Evolutionary conservation across 1,139 yeast genomes (phyloP).

Genomic region (Zygoascus hellenicus): DNA sequence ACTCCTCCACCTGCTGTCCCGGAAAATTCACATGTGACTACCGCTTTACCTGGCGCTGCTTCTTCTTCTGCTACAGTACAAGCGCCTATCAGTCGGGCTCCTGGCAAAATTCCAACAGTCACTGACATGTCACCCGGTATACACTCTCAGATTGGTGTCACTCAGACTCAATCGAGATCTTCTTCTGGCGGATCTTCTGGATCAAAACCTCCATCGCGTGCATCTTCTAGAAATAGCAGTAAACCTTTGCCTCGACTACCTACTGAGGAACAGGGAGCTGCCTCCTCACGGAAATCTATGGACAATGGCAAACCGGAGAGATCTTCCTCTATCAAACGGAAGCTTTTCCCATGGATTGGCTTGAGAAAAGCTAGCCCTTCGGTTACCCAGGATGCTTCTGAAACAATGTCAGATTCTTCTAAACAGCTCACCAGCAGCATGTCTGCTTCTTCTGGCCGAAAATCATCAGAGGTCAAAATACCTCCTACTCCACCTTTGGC

Average conservation of each 20-base stretch:
- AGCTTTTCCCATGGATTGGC: constrained; percentile 4
- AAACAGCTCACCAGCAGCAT: background rate
- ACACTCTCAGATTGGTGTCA: no score
- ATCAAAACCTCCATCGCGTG: background rate
- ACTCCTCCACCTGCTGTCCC: no score
- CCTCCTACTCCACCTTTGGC: constrained; percentile 7
- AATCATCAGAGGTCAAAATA: background rate
- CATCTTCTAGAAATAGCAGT: background rate
- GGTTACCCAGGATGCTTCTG: background rate
- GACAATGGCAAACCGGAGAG: background rate
- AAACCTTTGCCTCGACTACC: background rate
- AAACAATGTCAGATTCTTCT: background rate
- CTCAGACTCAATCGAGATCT: background rate
- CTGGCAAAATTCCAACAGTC: background rate
- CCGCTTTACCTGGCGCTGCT: no score
- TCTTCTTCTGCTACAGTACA: no score
- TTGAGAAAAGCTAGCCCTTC: background rate
- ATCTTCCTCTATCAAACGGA: background rate
- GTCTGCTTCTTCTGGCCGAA: background rate
- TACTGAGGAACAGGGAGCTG: no score
- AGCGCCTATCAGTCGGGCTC: no score
- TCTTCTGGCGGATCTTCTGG: background rate
- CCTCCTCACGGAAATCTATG: background rate
- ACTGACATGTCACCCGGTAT: background rate
- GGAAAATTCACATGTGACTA: no score